A percentile compares a stretch with the other conserved stretches of the same genome.
These are phyloP conservation scores for Apophysomyces variabilis DNA, from an alignment of 371 early-diverging fungal genomes.

Conservation along the genomic window DNA sequence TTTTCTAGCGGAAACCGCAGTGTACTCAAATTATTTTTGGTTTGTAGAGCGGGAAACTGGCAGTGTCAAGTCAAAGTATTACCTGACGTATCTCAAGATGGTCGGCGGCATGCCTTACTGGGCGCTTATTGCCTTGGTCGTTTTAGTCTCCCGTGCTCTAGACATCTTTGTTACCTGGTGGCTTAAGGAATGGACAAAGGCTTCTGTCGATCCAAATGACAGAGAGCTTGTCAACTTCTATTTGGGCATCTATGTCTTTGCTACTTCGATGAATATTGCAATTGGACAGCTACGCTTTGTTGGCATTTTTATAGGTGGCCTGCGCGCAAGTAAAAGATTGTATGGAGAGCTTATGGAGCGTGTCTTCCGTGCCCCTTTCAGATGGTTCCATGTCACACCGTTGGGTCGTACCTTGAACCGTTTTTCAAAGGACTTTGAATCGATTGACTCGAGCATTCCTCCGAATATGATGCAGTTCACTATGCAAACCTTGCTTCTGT, in stretches of 20 bases:
- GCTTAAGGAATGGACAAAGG: conserved; percentile 3
- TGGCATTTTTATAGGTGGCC: neutral
- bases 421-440: conserved; percentile 14
- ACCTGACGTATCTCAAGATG: conserved; percentile 2
- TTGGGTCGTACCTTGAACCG: conserved; percentile 12
- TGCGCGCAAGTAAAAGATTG: neutral
- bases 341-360: neutral
- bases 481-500: neutral
- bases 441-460: conserved; percentile 1
- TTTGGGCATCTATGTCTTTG: neutral
- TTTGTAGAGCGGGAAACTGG: neutral
- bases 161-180: conserved; percentile 1
- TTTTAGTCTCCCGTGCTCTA: neutral
- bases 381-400: conserved; percentile 6
- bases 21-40: neutral
- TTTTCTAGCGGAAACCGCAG: neutral
- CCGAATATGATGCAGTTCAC: neutral
- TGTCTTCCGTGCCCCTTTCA: conserved; percentile 9
- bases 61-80: neutral
- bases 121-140: neutral
- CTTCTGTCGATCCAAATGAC: neutral
- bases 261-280: neutral
- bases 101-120: neutral
- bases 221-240: neutral
- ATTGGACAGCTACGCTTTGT: neutral